These are phyloP conservation scores for Thielaviopsis euricoi DNA, from an alignment of 2,329 filamentous ascomycete genomes.

Conservation along the genomic window DNA sequence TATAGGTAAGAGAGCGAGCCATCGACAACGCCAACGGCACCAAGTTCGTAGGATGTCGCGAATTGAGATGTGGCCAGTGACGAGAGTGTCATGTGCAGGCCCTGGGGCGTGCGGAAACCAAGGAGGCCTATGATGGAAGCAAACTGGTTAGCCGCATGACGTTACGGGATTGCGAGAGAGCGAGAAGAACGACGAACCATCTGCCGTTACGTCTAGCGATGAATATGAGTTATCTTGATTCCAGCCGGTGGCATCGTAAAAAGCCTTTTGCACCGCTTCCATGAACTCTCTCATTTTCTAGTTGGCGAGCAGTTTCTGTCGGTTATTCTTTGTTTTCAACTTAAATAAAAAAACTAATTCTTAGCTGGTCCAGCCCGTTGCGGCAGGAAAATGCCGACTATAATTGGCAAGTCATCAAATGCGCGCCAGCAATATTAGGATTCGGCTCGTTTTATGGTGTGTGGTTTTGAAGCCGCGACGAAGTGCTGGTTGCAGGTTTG, in stretches of 20 bases:
- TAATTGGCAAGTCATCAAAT: background rate
- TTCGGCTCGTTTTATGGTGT: background rate
- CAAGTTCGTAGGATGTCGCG: conserved; percentile 82
- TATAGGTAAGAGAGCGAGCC: conserved; percentile 96
- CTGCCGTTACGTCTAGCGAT: conserved; percentile 65
- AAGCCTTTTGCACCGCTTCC: conserved; percentile 88
- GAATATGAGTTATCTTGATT: conserved; percentile 85
- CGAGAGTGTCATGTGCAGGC: conserved; percentile 72
- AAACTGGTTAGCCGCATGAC: background rate
- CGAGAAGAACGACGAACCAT: conserved; percentile 35
- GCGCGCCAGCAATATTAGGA: background rate
- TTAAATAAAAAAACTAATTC: background rate
- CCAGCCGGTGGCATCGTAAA: conserved; percentile 76
- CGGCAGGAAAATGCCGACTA: background rate
- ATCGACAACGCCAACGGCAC: conserved; percentile 79
- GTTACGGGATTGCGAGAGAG: conserved; percentile 13
- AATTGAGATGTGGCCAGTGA: conserved; percentile 87
- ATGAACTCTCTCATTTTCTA: conserved; percentile 77
- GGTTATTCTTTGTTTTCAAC: background rate
- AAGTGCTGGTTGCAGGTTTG: background rate
- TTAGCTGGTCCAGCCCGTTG: background rate
- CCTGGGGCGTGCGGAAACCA: conserved; percentile 72
- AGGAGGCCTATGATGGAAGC: conserved; percentile 46
- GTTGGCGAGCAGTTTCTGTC: background rate
- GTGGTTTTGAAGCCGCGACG: background rate